Evolutionary conservation across 1,139 yeast species (phyloP), one percentile per base, ranked within the genome.

Genomic region (Suhomyces wounanorum): DNA sequence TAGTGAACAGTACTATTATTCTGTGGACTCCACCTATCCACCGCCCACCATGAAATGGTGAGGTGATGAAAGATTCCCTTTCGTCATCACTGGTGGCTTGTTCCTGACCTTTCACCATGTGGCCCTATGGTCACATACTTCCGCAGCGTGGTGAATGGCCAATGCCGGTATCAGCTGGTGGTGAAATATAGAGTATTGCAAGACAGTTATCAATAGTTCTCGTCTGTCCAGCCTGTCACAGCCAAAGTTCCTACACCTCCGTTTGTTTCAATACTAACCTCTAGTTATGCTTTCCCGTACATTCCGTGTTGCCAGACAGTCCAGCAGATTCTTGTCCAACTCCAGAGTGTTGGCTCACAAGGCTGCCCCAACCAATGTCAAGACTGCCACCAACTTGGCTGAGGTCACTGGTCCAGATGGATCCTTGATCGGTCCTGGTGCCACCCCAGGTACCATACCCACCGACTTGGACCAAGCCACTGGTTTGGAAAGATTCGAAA

Each of bases 401-500:
- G 96, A 92, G 68, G 96, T 92, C 61, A 80, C 85, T 51, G 92
- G 92, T 66, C 82, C 85, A 51, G 89, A 83, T 66, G 67, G 68
- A 30, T 81, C 92, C 52, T 83, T 94, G 73, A 83, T 91, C 62
- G 97, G 97, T 73, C 84, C 87, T 53, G 97, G 97, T 82, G 96
- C 96, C 59, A 75, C 80, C 64, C 70, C 75, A 53, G 96, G 95
- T 64, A 80, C 87, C 52, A 85, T 94, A 65, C 98, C 99, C 70
- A 84, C 96, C 54, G 96, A 92, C 72, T 69, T 89, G 64, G 97
- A 94, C 66, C 98, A 92, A 78, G 92, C 97, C 64, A 95, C 99
- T 52, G 99, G 99, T 88, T 81, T 94, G 69, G 98, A 89, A 75
- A 91, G 99, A 85, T 82, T 91, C 64, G 99, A 94, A 81, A 72